Base-by-base conservation (phyloP, 371 early-diverging fungal genomes). In the Apophysomyces trapeziformis region DNA sequence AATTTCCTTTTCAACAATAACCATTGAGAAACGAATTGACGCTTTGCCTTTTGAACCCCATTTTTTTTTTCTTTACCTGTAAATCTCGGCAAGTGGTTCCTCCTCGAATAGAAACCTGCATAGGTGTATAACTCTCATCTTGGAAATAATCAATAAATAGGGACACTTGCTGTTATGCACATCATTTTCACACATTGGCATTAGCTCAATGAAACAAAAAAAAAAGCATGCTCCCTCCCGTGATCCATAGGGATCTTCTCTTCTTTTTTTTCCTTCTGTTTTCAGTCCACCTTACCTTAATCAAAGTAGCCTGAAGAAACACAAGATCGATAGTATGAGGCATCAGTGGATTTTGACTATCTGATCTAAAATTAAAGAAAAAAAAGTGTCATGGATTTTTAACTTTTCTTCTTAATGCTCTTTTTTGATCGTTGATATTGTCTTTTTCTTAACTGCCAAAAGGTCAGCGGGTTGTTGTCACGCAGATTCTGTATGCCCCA, bases 61-160 rank as follows among this genome's bases (percentile, higher is more conserved):
- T 26, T 26, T 26, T 26, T 26, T 26, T 26, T 44, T 57, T 21
- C 26, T 11, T 58, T 69, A 71, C 64, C 67, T 72, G 69, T 58
- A 92, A 76, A 61, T 91, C 92, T 37, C 91, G 84, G 14, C 77
- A 70, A n/a, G 83, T 86, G 35, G 87, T 89, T 1, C 98, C 97
- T 5, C 89, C 91, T 35, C 89, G 75, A 16, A 97, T 75, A 18
- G 82, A 77, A 5, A 96, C 77, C 38, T 80, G 78, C 67, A 87
- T 84, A 2, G 99, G 97, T 2, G 96, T 95, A 76, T 99, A 99
- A 65, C 92, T 92, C 66, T 97, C 97, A 70, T 99, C 99, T 69
- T 90, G 89, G 58, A 85, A 85, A 63, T 73, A 87, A 68, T 94
- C 93, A 44, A 93, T 75, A 69, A 89, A 94, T 4, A 98, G 66